Percentiles rank a stretch among this genome's conserved stretches.
Evolutionary conservation across 2,329 filamentous ascomycete species (phyloP).

Genomic region (Coleophoma cylindrospora): DNA sequence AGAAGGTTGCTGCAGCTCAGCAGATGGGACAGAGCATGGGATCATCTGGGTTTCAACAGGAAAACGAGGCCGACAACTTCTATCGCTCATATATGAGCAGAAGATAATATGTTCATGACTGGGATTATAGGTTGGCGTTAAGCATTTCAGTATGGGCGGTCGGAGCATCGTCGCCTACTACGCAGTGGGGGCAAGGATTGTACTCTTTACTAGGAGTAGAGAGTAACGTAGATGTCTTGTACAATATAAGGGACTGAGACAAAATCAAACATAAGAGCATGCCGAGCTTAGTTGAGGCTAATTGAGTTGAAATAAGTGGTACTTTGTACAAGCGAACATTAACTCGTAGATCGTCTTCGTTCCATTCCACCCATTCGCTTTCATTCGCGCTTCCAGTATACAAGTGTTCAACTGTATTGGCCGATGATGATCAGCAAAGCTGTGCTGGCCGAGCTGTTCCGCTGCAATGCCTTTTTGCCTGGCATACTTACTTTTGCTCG

Average conservation of each 20-base stretch:
- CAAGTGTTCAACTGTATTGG: conserved; percentile 1
- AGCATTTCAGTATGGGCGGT: conserved; percentile 7
- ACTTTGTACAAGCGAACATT: background rate
- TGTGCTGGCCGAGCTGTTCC: background rate
- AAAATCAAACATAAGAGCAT: too few species aligned
- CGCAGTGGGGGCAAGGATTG: background rate
- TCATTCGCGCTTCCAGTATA: background rate
- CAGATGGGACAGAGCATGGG: conserved; percentile 65
- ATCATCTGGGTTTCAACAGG: conserved; percentile 48
- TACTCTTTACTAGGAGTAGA: background rate
- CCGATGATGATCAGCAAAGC: conserved; percentile 13
- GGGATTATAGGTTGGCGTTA: conserved; percentile 17
- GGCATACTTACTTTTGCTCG: conserved; percentile 28
- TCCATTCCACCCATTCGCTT: background rate
- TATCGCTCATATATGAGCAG: conserved; percentile 82
- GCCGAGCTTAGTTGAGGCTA: too few species aligned
- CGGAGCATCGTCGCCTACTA: background rate
- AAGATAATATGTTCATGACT: conserved; percentile 38
- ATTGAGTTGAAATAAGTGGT: background rate
- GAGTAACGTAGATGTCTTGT: background rate
- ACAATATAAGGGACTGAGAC: background rate
- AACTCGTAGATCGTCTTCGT: background rate
- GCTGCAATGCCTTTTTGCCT: background rate
- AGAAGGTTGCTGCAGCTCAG: conserved; percentile 78
- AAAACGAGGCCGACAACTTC: conserved; percentile 79